phyloP scores from a whole-genome alignment of 176 grass and related monocot species.

The Carex cristatella region DNA sequence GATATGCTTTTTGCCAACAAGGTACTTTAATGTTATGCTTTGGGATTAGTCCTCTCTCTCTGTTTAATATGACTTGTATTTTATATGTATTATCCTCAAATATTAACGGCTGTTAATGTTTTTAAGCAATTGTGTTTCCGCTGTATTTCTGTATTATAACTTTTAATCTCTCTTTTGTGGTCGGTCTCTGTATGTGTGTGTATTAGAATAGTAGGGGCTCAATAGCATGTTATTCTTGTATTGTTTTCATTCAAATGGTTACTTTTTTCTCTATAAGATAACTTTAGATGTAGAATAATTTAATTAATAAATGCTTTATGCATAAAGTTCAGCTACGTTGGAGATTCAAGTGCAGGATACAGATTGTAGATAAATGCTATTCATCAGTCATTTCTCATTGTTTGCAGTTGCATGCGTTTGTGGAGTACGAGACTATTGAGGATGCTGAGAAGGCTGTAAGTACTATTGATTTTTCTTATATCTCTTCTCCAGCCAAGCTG shows the following conservation, averaged over 20 bases:
- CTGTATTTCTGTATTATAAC: neutral
- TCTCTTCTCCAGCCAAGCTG: neutral
- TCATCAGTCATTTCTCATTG: neutral
- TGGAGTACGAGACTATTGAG: conserved; percentile 83
- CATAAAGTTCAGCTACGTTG: neutral
- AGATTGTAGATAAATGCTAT: neutral
- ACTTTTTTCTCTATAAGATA: conserved; percentile 13
- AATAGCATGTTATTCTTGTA: neutral
- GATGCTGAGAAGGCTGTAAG: conserved; percentile 89
- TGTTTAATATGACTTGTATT: neutral
- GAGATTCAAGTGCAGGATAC: neutral
- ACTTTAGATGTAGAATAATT: neutral
- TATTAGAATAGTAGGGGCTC: neutral
- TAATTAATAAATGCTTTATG: neutral
- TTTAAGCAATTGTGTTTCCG: neutral
- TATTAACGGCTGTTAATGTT: neutral
- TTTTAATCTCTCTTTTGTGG: neutral
- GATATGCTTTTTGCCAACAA: conserved; percentile 99
- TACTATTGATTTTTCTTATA: neutral
- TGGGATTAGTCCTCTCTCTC: neutral
- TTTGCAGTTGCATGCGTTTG: conserved; percentile 92
- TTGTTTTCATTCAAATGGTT: conserved; percentile 3
- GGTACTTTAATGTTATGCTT: conserved; percentile 31
- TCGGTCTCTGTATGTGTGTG: neutral
- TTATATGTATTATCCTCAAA: neutral